A percentile compares a stretch with the other conserved stretches of the same genome.
Evolutionary conservation across 352 stramenopile species (phyloP).

Genomic region (Globisporangium nodosum): DNA sequence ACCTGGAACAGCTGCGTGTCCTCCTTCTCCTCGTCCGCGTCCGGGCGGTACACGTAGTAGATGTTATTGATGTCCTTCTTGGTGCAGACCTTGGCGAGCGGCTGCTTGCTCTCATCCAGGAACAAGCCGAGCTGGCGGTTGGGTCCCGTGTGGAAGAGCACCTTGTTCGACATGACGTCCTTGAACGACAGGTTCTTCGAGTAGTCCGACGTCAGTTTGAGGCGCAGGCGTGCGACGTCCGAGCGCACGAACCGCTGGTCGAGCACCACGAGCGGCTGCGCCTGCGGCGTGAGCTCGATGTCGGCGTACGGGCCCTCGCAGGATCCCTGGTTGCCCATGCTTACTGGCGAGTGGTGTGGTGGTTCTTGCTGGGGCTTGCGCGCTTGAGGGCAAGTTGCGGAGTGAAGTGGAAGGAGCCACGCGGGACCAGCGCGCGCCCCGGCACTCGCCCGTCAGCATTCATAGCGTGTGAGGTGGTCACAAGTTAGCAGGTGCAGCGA

Average conservation of each 20-base stretch:
- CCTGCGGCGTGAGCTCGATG: slow-evolving; percentile 1
- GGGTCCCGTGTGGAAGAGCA: slow-evolving; percentile 1
- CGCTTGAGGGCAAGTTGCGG: not conserved
- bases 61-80: slow-evolving; percentile 2
- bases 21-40: not conserved
- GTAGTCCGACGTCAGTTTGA: slow-evolving; percentile 1
- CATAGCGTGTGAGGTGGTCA: too few species aligned
- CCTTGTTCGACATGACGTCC: not conserved
- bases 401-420: not conserved
- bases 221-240: not conserved
- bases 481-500: too few species aligned
- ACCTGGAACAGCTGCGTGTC: slow-evolving; percentile 3
- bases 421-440: too few species aligned
- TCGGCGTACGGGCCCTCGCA: slow-evolving; percentile 3
- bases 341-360: not conserved
- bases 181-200: slow-evolving; percentile 8
- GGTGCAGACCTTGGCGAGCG: not conserved
- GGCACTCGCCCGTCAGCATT: too few species aligned
- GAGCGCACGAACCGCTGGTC: slow-evolving; percentile 7
- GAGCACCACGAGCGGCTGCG: slow-evolving; percentile 1
- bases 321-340: slow-evolving; percentile 6
- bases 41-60: slow-evolving; percentile 4
- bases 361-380: not conserved
- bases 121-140: not conserved
- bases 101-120: not conserved